Evolutionary conservation across 139 green algal genomes (phyloP), one percentile per base, ranked within the genome.

Genomic region (Gonium pectorale): DNA sequence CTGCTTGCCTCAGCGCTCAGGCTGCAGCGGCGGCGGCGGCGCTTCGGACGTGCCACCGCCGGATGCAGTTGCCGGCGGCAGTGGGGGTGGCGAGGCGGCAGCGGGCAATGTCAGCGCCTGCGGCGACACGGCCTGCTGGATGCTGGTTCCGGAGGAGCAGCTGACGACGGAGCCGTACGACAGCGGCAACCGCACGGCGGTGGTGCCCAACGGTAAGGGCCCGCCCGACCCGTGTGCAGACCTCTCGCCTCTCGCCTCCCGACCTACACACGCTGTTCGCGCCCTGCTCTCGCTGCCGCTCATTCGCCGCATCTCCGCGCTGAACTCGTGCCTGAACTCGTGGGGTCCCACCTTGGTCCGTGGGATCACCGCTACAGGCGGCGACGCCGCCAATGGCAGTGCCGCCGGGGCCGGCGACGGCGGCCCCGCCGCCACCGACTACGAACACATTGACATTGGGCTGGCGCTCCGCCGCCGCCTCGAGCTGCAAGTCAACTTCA

Each of bases 101-200:
- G 24, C 7, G 0, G 31, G 11, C 11, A 31, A 6, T 6, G n/a
- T 40, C 13, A 24, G 62, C 13, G 11, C 11, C 0, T 82, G 75
- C 29, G 75, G 75, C 7, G 75, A 82, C 75, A 33, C 59, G 38
- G 75, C 75, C 5, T 82, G 75, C 41, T 82, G 75, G 75, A 60
- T 33, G 11, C 59, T 82, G 75, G 33, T 82, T 8, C 40, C 59
- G 40, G 40, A 46, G 41, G n/a, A 72, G 27, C 27, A 7, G 5
- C 11, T n/a, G n/a, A 17, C 6, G 37, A 37, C 73, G 35, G 22
- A 81, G 38, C 54, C 52, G 71, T 80, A 67, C 51, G 29, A 33
- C 51, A 66, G 26, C 71, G 51, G 24, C 38, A n/a, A 13, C n/a
- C n/a, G n/a, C n/a, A n/a, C n/a, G n/a, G n/a, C n/a, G n/a, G n/a